Evolutionary conservation across 495 filamentous ascomycete species (phyloP).

Genomic region (Aspergillus panamensis): DNA sequence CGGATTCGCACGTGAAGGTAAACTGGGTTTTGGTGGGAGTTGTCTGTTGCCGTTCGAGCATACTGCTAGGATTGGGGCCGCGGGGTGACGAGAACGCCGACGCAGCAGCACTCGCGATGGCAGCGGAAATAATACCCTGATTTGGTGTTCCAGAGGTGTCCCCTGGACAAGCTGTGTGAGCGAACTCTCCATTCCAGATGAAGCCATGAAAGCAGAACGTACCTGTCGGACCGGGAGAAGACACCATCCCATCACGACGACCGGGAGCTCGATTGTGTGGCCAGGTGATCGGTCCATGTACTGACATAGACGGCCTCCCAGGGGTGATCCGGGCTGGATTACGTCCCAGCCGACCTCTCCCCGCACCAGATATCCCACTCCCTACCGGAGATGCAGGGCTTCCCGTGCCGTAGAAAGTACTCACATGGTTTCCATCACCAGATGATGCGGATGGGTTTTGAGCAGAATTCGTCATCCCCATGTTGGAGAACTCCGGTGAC

Average conservation of each 20-base stretch:
- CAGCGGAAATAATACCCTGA: constrained; percentile 79
- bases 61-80: constrained; percentile 70
- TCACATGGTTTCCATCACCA: constrained; percentile 47
- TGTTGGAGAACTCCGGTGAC: constrained; percentile 58
- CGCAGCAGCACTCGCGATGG: constrained; percentile 85
- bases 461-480: constrained; percentile 52
- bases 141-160: constrained; percentile 40
- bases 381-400: constrained; percentile 47
- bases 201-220: constrained; percentile 10
- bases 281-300: constrained; percentile 39
- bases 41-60: constrained; percentile 65
- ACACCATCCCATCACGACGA: constrained; percentile 39
- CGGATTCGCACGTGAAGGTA: constrained; percentile 84
- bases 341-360: constrained; percentile 74
- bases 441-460: constrained; percentile 38
- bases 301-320: constrained; percentile 62
- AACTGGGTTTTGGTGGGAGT: constrained; percentile 74
- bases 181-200: neutral
- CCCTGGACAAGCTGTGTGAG: constrained; percentile 24
- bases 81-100: constrained; percentile 59
- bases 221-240: constrained; percentile 41
- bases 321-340: constrained; percentile 43
- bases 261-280: constrained; percentile 31
- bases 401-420: constrained; percentile 56
- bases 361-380: constrained; percentile 71